These are phyloP conservation scores for Huntiella abstrusa DNA, from an alignment of 2,329 filamentous ascomycete genomes.

Conservation along the genomic window DNA sequence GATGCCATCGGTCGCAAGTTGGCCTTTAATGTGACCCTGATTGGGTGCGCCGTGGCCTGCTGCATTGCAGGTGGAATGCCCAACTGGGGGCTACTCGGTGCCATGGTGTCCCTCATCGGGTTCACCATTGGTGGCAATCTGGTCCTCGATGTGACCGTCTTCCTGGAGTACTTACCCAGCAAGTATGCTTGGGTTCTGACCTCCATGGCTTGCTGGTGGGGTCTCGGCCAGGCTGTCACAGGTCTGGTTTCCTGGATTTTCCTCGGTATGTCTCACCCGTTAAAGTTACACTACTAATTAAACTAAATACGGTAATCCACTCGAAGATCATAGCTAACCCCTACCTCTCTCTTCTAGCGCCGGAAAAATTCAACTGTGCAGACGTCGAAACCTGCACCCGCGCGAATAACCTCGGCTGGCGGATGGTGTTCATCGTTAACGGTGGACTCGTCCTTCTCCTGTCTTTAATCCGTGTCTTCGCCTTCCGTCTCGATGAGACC, in stretches of 20 bases:
- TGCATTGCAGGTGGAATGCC: slow-evolving; percentile 49
- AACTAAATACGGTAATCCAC: background rate
- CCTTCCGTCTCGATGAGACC: slow-evolving; percentile 29
- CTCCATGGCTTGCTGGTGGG: slow-evolving; percentile 30
- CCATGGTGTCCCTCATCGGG: slow-evolving; percentile 39
- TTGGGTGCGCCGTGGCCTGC: slow-evolving; percentile 32
- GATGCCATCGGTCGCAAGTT: slow-evolving; percentile 50
- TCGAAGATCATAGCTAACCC: background rate
- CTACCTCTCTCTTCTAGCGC: background rate
- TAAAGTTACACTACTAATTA: background rate
- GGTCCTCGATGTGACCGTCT: slow-evolving; percentile 31
- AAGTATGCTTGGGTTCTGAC: slow-evolving; percentile 29
- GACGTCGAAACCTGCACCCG: slow-evolving; percentile 21
- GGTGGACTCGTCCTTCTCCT: slow-evolving; percentile 25
- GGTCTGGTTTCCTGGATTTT: slow-evolving; percentile 27
- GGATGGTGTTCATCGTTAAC: slow-evolving; percentile 27
- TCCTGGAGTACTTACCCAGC: slow-evolving; percentile 31
- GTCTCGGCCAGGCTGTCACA: slow-evolving; percentile 29
- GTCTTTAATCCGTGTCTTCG: slow-evolving; percentile 25
- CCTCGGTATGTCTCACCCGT: slow-evolving; percentile 18
- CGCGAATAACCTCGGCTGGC: slow-evolving; percentile 30
- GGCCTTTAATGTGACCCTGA: slow-evolving; percentile 42
- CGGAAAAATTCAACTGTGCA: slow-evolving; percentile 25
- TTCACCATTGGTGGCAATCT: slow-evolving; percentile 30
- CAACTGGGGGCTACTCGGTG: slow-evolving; percentile 43